Evolutionary conservation across 192 early-diverging fungal species (phyloP), one percentile per base, ranked within the genome.

Genomic region (Umbelopsis ramanniana): DNA sequence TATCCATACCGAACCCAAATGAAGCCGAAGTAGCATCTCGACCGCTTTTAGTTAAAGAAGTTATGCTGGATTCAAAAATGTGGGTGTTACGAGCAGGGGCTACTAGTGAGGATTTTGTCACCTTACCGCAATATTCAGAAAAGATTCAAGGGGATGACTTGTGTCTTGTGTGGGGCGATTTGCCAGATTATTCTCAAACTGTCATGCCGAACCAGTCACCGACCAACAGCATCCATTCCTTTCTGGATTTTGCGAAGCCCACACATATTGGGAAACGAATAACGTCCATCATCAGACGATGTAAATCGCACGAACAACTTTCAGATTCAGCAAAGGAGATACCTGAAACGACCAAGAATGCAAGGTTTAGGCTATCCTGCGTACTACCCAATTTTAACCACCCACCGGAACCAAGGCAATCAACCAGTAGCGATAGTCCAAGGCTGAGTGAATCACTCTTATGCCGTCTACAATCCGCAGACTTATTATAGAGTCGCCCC

Each of bases 1-100:
- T 76, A 29, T 35, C 47, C 1, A 38, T 76, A 37, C 70, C 53
- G 7, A 69, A 75, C 43, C 46, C 69, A 1, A 57, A 70, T 26
- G 38, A 53, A 14, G 71, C 72, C 37, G 75, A 76, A 33, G 15
- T 37, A 37, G 29, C 6, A 8, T 12, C 54, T 14, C 54, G 26
- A 17, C 57, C 57, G 35, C 33, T 29, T 3, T 17, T 63, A 4
- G 23, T 63, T 14, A 63, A 63, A 63, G 57, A 63, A 26, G 57
- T 63, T n/a, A 63, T 63, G 57, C 33, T 63, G 14, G 57, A 63
- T 19, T 63, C 57, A 10, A 63, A 63, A 35, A 6, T 63, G 12
- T 63, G 57, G 17, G 33, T 63, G 8, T 11, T 63, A 2, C 23
- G 57, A 33, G 57, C 57, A 19, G 57, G 57, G 23, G 57, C 57